Conservation (phyloP, 345 rosid species). For the Kernera saxatilis region DNA sequence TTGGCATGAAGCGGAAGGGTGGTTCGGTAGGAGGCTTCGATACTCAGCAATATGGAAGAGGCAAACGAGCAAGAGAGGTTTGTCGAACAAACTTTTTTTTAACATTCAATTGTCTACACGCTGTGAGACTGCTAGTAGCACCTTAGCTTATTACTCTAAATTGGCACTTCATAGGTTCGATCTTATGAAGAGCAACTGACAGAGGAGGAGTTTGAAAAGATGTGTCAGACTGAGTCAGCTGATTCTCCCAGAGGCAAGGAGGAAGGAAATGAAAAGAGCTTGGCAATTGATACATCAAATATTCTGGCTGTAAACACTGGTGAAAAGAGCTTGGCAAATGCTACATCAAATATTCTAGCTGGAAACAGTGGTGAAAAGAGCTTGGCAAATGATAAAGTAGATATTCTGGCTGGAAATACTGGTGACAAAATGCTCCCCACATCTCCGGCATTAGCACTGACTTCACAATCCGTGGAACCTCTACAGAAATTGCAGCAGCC, state of each 20-base stretch:
- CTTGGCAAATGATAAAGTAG: conserved; percentile 37
- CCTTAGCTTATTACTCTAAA: neutral
- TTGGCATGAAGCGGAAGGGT: conserved; percentile 60
- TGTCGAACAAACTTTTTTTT: conserved; percentile 27
- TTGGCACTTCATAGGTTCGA: conserved; percentile 50
- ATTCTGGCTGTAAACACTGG: conserved; percentile 1
- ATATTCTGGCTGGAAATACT: neutral
- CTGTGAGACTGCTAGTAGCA: neutral
- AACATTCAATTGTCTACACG: neutral
- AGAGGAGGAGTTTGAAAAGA: conserved; percentile 89
- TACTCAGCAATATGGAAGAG: conserved; percentile 79
- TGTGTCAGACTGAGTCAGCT: conserved; percentile 77
- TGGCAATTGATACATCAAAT: conserved; percentile 36
- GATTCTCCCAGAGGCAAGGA: conserved; percentile 58
- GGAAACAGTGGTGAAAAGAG: conserved; percentile 28
- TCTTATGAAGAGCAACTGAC: conserved; percentile 95
- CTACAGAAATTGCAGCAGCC: conserved; percentile 24
- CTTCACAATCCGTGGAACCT: conserved; percentile 15
- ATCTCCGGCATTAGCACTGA: conserved; percentile 19
- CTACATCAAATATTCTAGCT: neutral
- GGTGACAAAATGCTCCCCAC: conserved; percentile 6
- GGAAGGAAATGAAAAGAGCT: conserved; percentile 38
- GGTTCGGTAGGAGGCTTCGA: conserved; percentile 55
- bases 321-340: conserved; percentile 12
- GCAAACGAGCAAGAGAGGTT: conserved; percentile 94